These are phyloP conservation scores for Penicillium capsulatum DNA, from an alignment of 2,329 filamentous ascomycete species.

Conservation along the genomic window DNA sequence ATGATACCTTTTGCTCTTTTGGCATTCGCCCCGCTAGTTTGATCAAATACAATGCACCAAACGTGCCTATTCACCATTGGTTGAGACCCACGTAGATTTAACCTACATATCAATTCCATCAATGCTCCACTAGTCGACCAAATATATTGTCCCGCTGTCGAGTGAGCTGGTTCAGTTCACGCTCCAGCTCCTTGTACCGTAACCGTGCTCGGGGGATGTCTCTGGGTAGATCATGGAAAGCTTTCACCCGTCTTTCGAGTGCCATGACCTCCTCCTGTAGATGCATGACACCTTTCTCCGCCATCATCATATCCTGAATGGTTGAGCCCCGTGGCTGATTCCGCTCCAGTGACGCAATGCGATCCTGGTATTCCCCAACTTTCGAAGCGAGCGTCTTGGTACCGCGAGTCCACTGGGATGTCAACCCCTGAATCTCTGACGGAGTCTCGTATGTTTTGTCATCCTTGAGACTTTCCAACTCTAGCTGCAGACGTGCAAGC, in stretches of 20 bases:
- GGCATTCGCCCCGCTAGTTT: constrained; percentile 2
- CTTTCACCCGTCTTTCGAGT: constrained; percentile 63
- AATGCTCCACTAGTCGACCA: constrained; percentile 63
- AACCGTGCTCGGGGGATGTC: constrained; percentile 64
- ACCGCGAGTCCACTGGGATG: constrained; percentile 68
- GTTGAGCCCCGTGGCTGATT: constrained; percentile 28
- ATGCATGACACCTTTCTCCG: constrained; percentile 57
- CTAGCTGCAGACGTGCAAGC: constrained; percentile 32
- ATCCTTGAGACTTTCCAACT: constrained; percentile 31
- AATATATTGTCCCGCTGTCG: constrained; percentile 68
- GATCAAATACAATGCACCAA: too few species aligned
- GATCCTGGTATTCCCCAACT: constrained; percentile 63
- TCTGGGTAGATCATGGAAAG: constrained; percentile 68
- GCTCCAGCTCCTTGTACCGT: constrained; percentile 65
- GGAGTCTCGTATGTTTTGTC: constrained; percentile 50
- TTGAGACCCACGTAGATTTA: too few species aligned
- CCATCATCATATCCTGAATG: constrained; percentile 51
- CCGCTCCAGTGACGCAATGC: constrained; percentile 43
- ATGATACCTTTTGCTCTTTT: constrained; percentile 26
- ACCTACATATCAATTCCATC: too few species aligned
- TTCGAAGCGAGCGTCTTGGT: constrained; percentile 64
- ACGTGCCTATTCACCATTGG: too few species aligned
- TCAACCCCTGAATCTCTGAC: constrained; percentile 61
- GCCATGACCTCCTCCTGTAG: constrained; percentile 59
- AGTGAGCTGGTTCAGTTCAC: constrained; percentile 59